Conservation (phyloP, 2,329 filamentous ascomycete species). For the Pseudopithomyces maydicus region DNA sequence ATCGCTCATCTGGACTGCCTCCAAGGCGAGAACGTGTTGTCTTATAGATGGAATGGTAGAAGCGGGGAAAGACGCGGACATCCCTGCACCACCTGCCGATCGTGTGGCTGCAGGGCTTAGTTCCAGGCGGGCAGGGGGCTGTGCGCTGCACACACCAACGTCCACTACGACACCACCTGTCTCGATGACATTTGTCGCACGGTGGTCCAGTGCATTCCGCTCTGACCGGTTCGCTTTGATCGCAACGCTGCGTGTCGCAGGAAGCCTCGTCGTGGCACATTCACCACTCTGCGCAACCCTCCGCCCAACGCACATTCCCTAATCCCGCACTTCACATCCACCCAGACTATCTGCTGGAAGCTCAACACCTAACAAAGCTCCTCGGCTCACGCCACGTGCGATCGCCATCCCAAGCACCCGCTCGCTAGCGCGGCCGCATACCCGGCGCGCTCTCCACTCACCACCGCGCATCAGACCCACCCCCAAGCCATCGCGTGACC, state of each 20-base stretch:
- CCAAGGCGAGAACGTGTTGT: not conserved
- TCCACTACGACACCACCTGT: not conserved
- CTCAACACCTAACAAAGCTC: too few species aligned
- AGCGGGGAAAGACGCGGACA: not conserved
- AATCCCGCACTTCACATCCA: too few species aligned
- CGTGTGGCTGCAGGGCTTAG: conserved; percentile 2
- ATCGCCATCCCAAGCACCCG: conserved; percentile 1
- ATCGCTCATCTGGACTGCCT: conserved; percentile 3
- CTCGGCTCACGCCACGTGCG: conserved; percentile 1
- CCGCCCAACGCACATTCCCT: too few species aligned
- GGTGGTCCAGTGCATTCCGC: not conserved
- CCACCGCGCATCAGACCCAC: not conserved
- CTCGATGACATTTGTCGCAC: not conserved
- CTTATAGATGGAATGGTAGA: conserved; percentile 7
- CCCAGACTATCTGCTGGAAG: too few species aligned
- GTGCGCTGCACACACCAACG: not conserved
- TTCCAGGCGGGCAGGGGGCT: not conserved
- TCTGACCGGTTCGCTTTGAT: not conserved
- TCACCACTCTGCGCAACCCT: not conserved
- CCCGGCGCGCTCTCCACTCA: not conserved
- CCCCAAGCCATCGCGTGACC: conserved; percentile 3
- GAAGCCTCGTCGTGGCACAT: not conserved
- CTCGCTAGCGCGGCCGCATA: conserved; percentile 12
- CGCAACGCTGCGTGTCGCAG: not conserved
- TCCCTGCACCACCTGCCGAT: not conserved